These are phyloP conservation scores for Diospyros lotus DNA, from an alignment of 148 eudicot species.

Conservation along the genomic window DNA sequence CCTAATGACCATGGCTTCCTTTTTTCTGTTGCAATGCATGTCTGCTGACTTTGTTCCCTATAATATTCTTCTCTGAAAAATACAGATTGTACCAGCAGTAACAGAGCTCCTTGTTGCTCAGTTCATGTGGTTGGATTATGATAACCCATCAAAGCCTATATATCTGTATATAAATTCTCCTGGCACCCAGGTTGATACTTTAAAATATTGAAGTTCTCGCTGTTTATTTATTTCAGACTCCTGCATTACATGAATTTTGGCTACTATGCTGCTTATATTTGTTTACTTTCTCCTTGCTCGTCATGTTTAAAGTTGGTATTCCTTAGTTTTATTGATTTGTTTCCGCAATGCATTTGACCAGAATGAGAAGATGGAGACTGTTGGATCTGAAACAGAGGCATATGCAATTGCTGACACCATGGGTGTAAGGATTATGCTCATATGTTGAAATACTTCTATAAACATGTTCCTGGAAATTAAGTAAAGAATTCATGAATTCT, in stretches of 20 bases:
- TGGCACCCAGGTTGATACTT: slow-evolving; percentile 65
- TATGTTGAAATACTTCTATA: not conserved
- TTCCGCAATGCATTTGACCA: slow-evolving; percentile 19
- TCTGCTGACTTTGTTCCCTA: not conserved
- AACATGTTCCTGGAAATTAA: not conserved
- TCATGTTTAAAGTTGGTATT: not conserved
- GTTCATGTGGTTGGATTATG: slow-evolving; percentile 83
- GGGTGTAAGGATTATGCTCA: slow-evolving; percentile 51
- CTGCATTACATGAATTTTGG: no score
- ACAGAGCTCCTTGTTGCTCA: slow-evolving; percentile 87
- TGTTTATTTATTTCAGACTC: not conserved
- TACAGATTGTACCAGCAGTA: slow-evolving; percentile 81
- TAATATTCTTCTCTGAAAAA: slow-evolving; percentile 20
- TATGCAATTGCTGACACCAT: slow-evolving; percentile 82
- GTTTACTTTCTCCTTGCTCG: not conserved
- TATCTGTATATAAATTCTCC: slow-evolving; percentile 78
- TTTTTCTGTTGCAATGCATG: not conserved
- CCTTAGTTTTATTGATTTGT: slow-evolving; percentile 11
- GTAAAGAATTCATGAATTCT: not conserved
- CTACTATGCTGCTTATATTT: not conserved
- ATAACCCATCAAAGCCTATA: slow-evolving; percentile 67
- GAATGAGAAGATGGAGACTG: slow-evolving; percentile 74
- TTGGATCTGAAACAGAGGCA: slow-evolving; percentile 80
- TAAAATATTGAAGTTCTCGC: not conserved
- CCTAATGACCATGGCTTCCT: not conserved